Evolutionary conservation across 768 basidiomycete species (phyloP), one percentile per base, ranked within the genome.

Genomic region (Leccinellum luteum): DNA sequence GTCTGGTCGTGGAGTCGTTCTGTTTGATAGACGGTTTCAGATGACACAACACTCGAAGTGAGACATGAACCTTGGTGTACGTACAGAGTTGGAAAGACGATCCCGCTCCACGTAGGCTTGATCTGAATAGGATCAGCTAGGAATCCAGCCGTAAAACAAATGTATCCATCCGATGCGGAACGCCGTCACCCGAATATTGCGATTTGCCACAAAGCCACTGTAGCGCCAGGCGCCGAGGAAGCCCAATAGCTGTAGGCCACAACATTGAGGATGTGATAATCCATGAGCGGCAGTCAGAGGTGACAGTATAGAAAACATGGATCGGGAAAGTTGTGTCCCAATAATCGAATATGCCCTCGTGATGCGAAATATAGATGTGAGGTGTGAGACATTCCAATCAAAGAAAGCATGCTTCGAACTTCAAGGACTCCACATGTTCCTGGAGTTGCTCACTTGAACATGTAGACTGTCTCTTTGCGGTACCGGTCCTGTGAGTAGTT

Each of bases 11-110:
- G 55, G 30, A 32, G 21, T 12, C 32, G 21, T 19, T 54, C 55
- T 48, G 25, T 34, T 5, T 43, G 12, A 43, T 49, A 53, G 10
- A 51, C 31, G 60, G 60, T 62, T 27, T 54, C 55, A 52, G 31
- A 54, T 12, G n/a, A 31, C 27, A 38, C 17, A 32, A 9, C 48
- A 41, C 28, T 13, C 8, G 43, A 47, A 27, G 51, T 59, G 60
- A 56, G 21, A 59, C 60, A 56, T 31, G 14, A 12, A 6, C 9
- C 10, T 25, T 49, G 48, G 44, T 57, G 27, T 50, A 51, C 54
- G 49, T 51, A 51, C 43, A 17, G n/a, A 14, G 49, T 27, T 48
- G 7, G n/a, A 6, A 48, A 27, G 13, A 48, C 15, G 27, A 17
- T 28, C 15, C 17, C 47, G 8, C 27, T 48, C 25, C 27, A 28